Percentiles rank a stretch among this genome's conserved stretches.
These are phyloP conservation scores for Annulohypoxylon nitens DNA, from an alignment of 495 filamentous ascomycete genomes.

Conservation along the genomic window DNA sequence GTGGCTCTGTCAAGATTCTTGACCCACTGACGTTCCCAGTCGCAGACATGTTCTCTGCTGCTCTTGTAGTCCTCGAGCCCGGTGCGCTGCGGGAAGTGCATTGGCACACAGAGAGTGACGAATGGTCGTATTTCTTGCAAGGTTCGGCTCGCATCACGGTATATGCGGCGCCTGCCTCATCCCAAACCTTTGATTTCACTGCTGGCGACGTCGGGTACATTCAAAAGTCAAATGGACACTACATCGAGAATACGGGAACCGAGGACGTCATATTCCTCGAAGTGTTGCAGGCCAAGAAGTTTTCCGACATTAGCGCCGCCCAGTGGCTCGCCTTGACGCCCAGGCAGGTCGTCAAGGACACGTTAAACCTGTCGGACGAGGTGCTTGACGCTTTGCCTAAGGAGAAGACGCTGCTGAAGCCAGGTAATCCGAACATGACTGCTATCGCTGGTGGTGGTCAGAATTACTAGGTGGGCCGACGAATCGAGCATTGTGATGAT, in stretches of 20 bases:
- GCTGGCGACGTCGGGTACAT: conserved; percentile 82
- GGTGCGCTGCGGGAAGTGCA: conserved; percentile 84
- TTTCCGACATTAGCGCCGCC: conserved; percentile 72
- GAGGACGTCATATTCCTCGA: conserved; percentile 78
- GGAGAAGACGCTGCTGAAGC: conserved; percentile 72
- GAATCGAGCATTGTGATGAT: neutral
- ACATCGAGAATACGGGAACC: conserved; percentile 79
- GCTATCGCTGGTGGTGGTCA: conserved; percentile 38
- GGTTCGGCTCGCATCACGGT: conserved; percentile 76
- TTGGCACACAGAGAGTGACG: conserved; percentile 81
- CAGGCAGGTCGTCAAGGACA: conserved; percentile 73
- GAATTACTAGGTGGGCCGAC: conserved; percentile 12
- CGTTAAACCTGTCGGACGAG: conserved; percentile 67
- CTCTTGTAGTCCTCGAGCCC: conserved; percentile 74
- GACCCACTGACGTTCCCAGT: conserved; percentile 75
- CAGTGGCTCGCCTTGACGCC: conserved; percentile 77
- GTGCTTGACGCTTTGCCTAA: conserved; percentile 69
- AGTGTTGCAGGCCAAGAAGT: conserved; percentile 75
- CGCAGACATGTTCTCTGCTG: conserved; percentile 69
- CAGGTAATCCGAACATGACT: conserved; percentile 59
- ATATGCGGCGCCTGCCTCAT: conserved; percentile 67
- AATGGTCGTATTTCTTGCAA: conserved; percentile 82
- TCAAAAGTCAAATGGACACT: conserved; percentile 73
- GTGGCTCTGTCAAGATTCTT: conserved; percentile 76
- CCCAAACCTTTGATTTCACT: conserved; percentile 80